phyloP scores from a whole-genome alignment of 768 basidiomycete species.

The Plicaturopsis crispa region DNA sequence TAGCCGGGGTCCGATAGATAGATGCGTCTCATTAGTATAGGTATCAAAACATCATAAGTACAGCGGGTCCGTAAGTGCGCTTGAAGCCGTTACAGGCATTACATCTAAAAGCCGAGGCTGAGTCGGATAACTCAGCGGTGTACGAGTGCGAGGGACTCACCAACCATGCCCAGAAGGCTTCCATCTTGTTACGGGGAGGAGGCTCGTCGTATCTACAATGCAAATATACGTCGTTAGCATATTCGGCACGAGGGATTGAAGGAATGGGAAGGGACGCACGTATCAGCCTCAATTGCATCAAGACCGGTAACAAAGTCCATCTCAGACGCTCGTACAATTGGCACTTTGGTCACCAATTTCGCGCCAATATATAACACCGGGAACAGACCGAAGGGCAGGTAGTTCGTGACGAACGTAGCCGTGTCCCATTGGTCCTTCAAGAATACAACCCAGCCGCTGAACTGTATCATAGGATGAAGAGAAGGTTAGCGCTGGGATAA shows the following conservation, averaged over 20 bases:
- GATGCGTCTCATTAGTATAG: too few relatives aligned
- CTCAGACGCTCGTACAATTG: constrained; percentile 29
- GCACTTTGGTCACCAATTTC: constrained; percentile 44
- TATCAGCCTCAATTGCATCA: constrained; percentile 62
- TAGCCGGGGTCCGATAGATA: too few relatives aligned
- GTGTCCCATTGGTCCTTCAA: constrained; percentile 43
- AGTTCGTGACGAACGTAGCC: constrained; percentile 77
- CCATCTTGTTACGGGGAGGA: constrained; percentile 57
- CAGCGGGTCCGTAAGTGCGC: too few relatives aligned
- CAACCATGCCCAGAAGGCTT: constrained; percentile 75
- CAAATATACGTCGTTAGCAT: constrained; percentile 1
- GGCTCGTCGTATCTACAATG: constrained; percentile 53
- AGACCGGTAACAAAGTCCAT: constrained; percentile 83
- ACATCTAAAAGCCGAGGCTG: too few relatives aligned
- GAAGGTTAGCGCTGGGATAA: background rate
- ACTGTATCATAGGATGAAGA: constrained; percentile 20
- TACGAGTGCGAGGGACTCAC: too few relatives aligned
- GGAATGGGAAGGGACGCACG: constrained; percentile 22
- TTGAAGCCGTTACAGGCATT: too few relatives aligned
- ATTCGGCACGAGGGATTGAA: constrained; percentile 2
- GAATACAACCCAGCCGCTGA: constrained; percentile 47
- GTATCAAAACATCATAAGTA: too few relatives aligned
- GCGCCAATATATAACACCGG: constrained; percentile 64
- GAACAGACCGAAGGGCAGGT: constrained; percentile 66
- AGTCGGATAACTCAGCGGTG: too few relatives aligned